phyloP scores from a whole-genome alignment of 1,139 yeast species.

The Taphrina pruni region DNA sequence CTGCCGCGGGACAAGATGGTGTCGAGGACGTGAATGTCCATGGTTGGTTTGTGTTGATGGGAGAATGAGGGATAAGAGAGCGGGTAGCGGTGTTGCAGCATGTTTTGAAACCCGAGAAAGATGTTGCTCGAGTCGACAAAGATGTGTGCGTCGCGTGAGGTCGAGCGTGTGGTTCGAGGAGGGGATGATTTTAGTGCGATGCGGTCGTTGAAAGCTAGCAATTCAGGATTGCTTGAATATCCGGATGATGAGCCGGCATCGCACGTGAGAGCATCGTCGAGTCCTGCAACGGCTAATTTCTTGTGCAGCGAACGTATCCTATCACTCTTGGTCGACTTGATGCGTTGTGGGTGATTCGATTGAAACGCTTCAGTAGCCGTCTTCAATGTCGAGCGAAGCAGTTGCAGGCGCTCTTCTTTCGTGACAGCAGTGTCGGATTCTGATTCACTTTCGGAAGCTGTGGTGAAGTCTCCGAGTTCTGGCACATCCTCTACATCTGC shows the following conservation, averaged over 20 bases:
- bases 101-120: slow-evolving; percentile 30
- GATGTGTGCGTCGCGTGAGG: slow-evolving; percentile 22
- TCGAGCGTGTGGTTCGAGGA: neutral
- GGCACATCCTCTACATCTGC: slow-evolving; percentile 6
- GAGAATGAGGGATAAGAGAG: slow-evolving; percentile 3
- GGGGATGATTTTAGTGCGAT: neutral
- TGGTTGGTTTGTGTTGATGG: slow-evolving; percentile 11
- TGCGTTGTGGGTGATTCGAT: neutral
- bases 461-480: slow-evolving; percentile 7
- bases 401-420: slow-evolving; percentile 7
- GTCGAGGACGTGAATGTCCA: slow-evolving; percentile 38
- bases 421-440: neutral
- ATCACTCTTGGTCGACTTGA: neutral
- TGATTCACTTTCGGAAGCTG: slow-evolving; percentile 14
- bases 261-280: neutral
- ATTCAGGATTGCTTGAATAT: neutral
- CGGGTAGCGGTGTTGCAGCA: slow-evolving; percentile 6
- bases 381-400: slow-evolving; percentile 7
- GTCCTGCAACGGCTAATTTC: slow-evolving; percentile 17
- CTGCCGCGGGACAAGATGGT: slow-evolving; percentile 39
- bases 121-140: slow-evolving; percentile 42
- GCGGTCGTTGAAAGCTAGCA: slow-evolving; percentile 8
- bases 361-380: slow-evolving; percentile 18
- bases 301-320: slow-evolving; percentile 6
- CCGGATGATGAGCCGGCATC: neutral